Evolutionary conservation across 306 rosid species (phyloP), one percentile per base, ranked within the genome.

Genomic region (Malus domestica): DNA sequence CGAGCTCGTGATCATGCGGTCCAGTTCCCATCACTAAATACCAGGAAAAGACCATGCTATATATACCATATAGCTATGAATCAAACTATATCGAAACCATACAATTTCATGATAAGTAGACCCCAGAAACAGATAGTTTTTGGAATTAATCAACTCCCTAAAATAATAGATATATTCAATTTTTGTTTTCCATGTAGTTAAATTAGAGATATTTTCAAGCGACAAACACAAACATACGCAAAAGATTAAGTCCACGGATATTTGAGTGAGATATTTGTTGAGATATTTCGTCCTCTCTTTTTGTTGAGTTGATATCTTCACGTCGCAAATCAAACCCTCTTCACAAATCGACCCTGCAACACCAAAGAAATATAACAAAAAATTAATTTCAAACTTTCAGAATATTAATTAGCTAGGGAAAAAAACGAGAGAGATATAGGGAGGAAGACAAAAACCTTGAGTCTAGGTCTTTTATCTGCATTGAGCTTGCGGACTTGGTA

Each of bases 381-480:
- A 13, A 60, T 33, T 27, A 30, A 38, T 59, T n/a, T 74, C 29
- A 15, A 52, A 71, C 18, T 58, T 61, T 33, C 2, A 55, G 71
- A 54, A 38, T 35, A 60, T 25, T 23, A 23, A 58, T 65, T 46
- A 30, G 33, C 33, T 30, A 75, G 82, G 80, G 79, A 58, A 46
- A 79, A 40, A 30, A 23, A 59, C 33, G 14, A 72, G 22, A 66
- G 18, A 52, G 32, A 64, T 5, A 10, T 2, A 23, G 67, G 10
- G 14, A 62, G 52, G 52, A 67, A 15, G 45, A 75, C 5, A 74
- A 14, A 70, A 25, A 92, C 97, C 93, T 92, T 92, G 83, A 87
- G 83, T 83, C 96, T 90, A 0, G 97, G 96, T 87, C 97, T 90
- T 87, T 86, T 88, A 83, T 92, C 97, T 18, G 96, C 97, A 66